These are phyloP conservation scores for Macrophomina pseudophaseolina DNA, from an alignment of 2,329 filamentous ascomycete species.

Conservation along the genomic window DNA sequence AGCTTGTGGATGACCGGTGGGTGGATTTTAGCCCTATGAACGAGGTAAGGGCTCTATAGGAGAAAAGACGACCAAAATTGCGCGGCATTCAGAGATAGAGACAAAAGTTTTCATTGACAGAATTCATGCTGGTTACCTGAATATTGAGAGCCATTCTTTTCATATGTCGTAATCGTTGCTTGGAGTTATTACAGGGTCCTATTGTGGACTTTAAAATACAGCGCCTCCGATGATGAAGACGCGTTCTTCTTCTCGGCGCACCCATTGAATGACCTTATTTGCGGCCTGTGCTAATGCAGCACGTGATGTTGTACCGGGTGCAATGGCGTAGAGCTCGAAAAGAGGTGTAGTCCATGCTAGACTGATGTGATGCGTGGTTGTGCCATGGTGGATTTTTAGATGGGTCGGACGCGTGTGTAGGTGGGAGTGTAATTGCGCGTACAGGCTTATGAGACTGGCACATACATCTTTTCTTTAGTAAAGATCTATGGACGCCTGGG, in stretches of 20 bases:
- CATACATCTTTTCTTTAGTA: no score
- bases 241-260: constrained; percentile 87
- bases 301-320: constrained; percentile 69
- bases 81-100: neutral
- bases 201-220: constrained; percentile 58
- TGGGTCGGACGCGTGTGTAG: constrained; percentile 85
- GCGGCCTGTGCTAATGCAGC: constrained; percentile 80
- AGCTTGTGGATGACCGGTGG: constrained; percentile 15
- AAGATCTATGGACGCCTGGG: neutral
- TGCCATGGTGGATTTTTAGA: constrained; percentile 83
- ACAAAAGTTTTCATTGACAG: neutral
- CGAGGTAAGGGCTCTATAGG: constrained; percentile 1
- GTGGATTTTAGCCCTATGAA: constrained; percentile 3
- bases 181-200: neutral
- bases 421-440: constrained; percentile 81
- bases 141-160: no score
- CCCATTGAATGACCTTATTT: constrained; percentile 90
- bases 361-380: constrained; percentile 71
- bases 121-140: constrained; percentile 1
- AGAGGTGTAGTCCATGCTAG: constrained; percentile 89
- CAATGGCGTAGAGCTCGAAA: constrained; percentile 96
- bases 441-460: constrained; percentile 74
- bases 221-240: constrained; percentile 98
- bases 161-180: neutral
- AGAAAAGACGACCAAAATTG: neutral